Evolutionary conservation across 768 basidiomycete species (phyloP).

Genomic region (Kwoniella mangroviensis): DNA sequence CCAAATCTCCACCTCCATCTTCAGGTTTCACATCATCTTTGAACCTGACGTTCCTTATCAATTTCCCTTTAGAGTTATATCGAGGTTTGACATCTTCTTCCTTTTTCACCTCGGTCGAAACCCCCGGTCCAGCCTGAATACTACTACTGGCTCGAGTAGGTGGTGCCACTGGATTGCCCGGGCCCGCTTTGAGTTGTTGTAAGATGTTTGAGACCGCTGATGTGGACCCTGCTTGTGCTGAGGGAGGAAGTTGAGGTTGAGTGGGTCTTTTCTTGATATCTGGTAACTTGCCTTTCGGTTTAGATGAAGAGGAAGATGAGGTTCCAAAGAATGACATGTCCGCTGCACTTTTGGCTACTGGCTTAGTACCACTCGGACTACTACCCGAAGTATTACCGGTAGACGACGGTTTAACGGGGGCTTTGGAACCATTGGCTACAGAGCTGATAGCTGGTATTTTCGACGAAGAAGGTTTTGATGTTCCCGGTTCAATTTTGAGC

Average conservation of each 20-base stretch:
- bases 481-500: background rate
- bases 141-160: background rate
- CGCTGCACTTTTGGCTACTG: slow-evolving; percentile 3
- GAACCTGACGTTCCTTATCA: slow-evolving; percentile 35
- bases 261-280: slow-evolving; percentile 24
- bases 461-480: slow-evolving; percentile 18
- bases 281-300: slow-evolving; percentile 20
- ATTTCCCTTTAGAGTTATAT: slow-evolving; percentile 30
- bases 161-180: background rate
- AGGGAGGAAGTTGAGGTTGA: background rate
- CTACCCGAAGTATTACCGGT: background rate
- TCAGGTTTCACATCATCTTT: slow-evolving; percentile 32
- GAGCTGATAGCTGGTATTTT: slow-evolving; percentile 10
- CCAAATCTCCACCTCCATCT: slow-evolving; percentile 33
- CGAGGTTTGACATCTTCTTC: slow-evolving; percentile 13
- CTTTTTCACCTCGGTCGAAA: slow-evolving; percentile 5
- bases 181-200: background rate
- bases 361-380: background rate
- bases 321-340: slow-evolving; percentile 32
- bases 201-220: slow-evolving; percentile 6
- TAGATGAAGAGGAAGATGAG: slow-evolving; percentile 6
- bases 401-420: slow-evolving; percentile 2
- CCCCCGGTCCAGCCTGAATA: background rate
- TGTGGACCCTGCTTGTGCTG: slow-evolving; percentile 8
- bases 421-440: background rate